Base-by-base conservation (phyloP, 2,329 filamentous ascomycete species). In the Colletotrichum cordylinicola region DNA sequence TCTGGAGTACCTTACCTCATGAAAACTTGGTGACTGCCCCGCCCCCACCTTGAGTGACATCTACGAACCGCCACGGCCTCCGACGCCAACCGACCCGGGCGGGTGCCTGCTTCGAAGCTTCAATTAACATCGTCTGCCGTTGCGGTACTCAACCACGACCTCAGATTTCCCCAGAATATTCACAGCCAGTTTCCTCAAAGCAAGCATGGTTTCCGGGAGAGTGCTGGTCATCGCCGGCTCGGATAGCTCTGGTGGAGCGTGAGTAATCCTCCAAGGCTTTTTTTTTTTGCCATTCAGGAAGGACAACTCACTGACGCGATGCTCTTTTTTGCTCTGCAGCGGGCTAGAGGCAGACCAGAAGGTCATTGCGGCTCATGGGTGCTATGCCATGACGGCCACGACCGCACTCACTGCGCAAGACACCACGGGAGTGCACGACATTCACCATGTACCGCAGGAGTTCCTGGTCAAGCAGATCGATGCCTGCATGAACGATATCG, bases 351-450 rank as follows among this genome's bases (percentile, higher is more conserved):
- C 96, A 52, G 96, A 98, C 83, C 96, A 98, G 82, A 98, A 98
- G 84, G 96, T 98, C 77, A 94, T 98, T 76, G 94, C 96, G 60
- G 95, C 95, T 21, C 96, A 98, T 90, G 93, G 94, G 75, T 97
- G 95, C 86, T 98, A 98, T 88, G 96, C 95, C 75, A 98, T 98
- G 93, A 98, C 96, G 67, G 95, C 96, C 27, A 98, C 96, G 12
- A 98, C 96, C 16, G 96, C 96, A 24, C 87, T 99, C 82, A 99
- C 97, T n/a, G 96, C 95, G 18, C 97, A 98, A 82, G 98, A 98
- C 85, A 99, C 97, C 0, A 89, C 91, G 69, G 95, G 95, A 6
- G 96, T 98, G 16, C 89, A 92, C 77, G 95, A 90, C 78, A 95
- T 98, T 67, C 95, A 98, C 81, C 87, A 94, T 72, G 91, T 94